These are phyloP conservation scores for Rutstroemia sydowiana DNA, from an alignment of 2,329 filamentous ascomycete species.

Conservation along the genomic window DNA sequence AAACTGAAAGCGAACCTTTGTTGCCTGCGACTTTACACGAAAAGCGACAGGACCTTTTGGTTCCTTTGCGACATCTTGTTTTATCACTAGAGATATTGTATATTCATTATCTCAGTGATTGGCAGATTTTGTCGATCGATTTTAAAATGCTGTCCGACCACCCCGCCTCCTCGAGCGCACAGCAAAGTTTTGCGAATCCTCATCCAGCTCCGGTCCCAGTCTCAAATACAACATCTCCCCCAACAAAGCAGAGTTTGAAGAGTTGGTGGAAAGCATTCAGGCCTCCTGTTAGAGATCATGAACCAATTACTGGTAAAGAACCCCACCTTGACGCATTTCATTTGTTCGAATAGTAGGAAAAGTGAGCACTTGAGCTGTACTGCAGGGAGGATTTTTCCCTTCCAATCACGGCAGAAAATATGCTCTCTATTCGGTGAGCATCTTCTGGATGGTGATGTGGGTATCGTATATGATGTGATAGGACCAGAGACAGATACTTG, in stretches of 20 bases:
- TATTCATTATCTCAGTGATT: conserved; percentile 12
- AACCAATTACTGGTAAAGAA: conserved; percentile 26
- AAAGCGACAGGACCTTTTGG: conserved; percentile 14
- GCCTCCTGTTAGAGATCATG: conserved; percentile 51
- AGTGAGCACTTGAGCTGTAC: neutral
- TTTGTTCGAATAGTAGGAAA: conserved; percentile 10
- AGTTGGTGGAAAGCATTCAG: conserved; percentile 99
- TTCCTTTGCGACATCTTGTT: conserved; percentile 12
- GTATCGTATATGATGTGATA: no score
- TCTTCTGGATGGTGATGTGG: no score
- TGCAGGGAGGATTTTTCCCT: no score
- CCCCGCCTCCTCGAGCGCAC: conserved; percentile 21
- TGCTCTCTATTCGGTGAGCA: no score
- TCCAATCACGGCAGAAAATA: no score
- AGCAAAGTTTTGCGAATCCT: conserved; percentile 24
- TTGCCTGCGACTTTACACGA: conserved; percentile 12
- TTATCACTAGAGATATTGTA: conserved; percentile 10
- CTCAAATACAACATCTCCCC: conserved; percentile 53
- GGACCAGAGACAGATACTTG: no score
- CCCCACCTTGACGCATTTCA: conserved; percentile 1
- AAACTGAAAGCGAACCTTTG: conserved; percentile 3
- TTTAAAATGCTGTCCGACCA: conserved; percentile 24
- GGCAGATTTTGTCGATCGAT: conserved; percentile 12
- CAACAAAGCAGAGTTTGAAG: conserved; percentile 78
- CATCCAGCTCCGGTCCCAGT: conserved; percentile 23